Percentiles rank a stretch among this genome's conserved stretches.
Evolutionary conservation across 208 protist species (phyloP).

Genomic region (Trypanosomatidae sp.): DNA sequence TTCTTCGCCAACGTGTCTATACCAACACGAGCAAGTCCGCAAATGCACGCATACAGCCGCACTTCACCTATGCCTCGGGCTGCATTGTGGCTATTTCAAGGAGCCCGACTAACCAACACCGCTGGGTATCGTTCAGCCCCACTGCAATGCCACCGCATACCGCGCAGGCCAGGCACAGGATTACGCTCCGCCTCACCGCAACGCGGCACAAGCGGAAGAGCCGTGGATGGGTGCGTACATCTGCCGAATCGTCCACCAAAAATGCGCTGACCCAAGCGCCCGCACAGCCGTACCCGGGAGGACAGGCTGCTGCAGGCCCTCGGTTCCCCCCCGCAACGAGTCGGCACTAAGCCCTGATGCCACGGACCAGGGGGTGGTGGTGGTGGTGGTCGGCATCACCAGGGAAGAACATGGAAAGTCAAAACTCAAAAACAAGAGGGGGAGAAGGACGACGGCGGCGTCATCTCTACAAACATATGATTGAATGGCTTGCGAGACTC

Average conservation of each 20-base stretch:
- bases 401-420: neutral
- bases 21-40: neutral
- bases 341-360: neutral
- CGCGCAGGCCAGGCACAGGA: neutral
- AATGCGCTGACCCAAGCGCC: neutral
- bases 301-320: neutral
- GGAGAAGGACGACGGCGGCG: constrained; percentile 1
- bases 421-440: constrained; percentile 8
- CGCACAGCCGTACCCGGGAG: neutral
- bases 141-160: neutral
- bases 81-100: neutral
- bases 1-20: neutral
- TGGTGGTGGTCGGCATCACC: neutral
- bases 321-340: neutral
- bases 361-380: neutral
- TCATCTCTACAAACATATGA: neutral
- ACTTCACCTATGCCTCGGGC: neutral
- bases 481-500: neutral
- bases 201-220: neutral
- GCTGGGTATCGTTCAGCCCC: neutral
- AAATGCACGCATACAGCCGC: neutral
- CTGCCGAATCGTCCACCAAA: neutral
- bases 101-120: neutral
- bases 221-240: neutral
- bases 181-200: neutral